Evolutionary conservation across 2,329 filamentous ascomycete genomes (phyloP).

Genomic region (Samsoniella hepiali): DNA sequence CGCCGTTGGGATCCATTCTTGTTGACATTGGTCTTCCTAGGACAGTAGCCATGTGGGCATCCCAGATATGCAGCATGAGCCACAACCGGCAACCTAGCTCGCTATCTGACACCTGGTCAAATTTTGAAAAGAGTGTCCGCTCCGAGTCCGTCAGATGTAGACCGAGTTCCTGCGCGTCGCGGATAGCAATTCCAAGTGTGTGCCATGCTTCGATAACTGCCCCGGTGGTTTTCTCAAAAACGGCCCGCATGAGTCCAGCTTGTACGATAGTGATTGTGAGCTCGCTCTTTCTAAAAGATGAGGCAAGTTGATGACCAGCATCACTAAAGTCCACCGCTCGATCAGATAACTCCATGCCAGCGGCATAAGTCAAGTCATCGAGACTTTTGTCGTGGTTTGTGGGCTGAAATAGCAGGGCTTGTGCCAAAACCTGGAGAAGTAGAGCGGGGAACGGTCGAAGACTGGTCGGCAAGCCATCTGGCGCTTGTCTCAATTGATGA

Average conservation of each 20-base stretch:
- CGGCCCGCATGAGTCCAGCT: conserved; percentile 13
- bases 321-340: conserved; percentile 18
- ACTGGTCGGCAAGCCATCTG: neutral
- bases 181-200: conserved; percentile 16
- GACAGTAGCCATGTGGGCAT: conserved; percentile 20
- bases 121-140: neutral
- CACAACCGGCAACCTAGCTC: conserved; percentile 11
- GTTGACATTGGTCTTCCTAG: conserved; percentile 19
- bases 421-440: conserved; percentile 17
- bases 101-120: neutral
- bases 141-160: conserved; percentile 1
- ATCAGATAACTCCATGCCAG: conserved; percentile 18
- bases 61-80: conserved; percentile 19
- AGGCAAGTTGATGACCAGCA: conserved; percentile 11
- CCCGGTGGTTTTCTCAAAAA: conserved; percentile 19
- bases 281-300: conserved; percentile 3
- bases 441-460: conserved; percentile 11
- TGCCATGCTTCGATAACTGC: conserved; percentile 19
- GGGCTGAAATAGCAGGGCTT: conserved; percentile 17
- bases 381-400: conserved; percentile 8
- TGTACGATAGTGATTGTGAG: conserved; percentile 13
- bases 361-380: conserved; percentile 18
- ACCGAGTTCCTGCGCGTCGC: conserved; percentile 20
- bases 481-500: neutral
- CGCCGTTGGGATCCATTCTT: neutral